Evolutionary conservation across 176 grass and related monocot genomes (phyloP), one percentile per base, ranked within the genome.

Genomic region (Ensete ventricosum): DNA sequence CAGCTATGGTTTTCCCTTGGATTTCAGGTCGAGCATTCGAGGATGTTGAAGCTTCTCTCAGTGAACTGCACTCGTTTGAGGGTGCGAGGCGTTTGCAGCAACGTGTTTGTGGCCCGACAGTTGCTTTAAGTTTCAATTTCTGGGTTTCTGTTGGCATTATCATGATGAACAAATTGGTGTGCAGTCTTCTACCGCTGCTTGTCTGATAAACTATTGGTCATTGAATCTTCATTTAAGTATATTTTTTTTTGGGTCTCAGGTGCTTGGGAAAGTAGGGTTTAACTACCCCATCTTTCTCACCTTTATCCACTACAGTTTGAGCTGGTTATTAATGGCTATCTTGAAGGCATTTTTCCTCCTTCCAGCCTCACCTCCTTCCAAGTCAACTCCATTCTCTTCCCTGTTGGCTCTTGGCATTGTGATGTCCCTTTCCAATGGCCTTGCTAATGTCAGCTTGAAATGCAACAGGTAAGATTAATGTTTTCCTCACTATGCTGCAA

Each of bases 161-260:
- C 50, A 73, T 73, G 71, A 52, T 73, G 50, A 73, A 73, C 71
- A 73, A 73, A 53, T 73, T 73, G 71, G 71, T 73, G 17, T 23
- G 50, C 34, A 43, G 4, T 6, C 34, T 69, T n/a, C 22, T 55
- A 14, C 71, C 21, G 21, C 50, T 73, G n/a, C n/a, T 14, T 9
- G 21, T 69, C 17, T 24, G 12, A 69, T 27, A 69, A 49, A 22
- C 19, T 69, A 49, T 29, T 34, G 26, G 24, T 49, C 13, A 25
- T 8, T 69, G 1, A 26, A 1, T 68, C 11, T 13, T 26, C 29
- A 67, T 27, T 69, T 49, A 43, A 43, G 34, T 12, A 63, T 21
- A 63, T 48, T 27, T 24, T 26, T 26, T 1, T 12, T 73, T 19
- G 24, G 7, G 20, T 53, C 50, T 53, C 50, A 73, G 71, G 71